A percentile compares a stretch with the other conserved stretches of the same genome.
Evolutionary conservation across 441 rosid species (phyloP).

Genomic region (Melastoma candidum): DNA sequence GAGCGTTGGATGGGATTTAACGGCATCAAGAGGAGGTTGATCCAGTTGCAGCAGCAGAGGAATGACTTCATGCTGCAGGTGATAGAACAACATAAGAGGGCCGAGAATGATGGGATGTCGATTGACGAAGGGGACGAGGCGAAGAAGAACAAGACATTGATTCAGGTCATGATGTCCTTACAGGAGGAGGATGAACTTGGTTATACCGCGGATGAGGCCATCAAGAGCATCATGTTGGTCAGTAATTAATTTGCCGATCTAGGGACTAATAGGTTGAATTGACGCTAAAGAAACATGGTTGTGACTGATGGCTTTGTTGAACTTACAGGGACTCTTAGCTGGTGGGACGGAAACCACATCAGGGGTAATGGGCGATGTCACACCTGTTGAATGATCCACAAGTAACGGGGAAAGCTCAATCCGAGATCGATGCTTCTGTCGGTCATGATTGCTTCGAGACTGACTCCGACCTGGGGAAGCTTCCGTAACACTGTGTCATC

Average conservation of each 20-base stretch:
- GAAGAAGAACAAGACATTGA: too few species aligned
- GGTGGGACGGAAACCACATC: constrained; percentile 12
- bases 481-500: too few species aligned
- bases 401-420: constrained; percentile 1
- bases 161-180: constrained; percentile 7
- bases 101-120: constrained; percentile 16
- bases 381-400: constrained; percentile 12
- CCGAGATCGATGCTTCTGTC: constrained; percentile 1
- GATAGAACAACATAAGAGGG: constrained; percentile 14
- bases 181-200: constrained; percentile 22
- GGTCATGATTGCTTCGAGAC: too few species aligned
- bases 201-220: constrained; percentile 13
- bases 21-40: constrained; percentile 22
- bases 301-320: too few species aligned
- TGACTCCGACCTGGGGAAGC: too few species aligned
- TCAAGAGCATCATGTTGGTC: constrained; percentile 25
- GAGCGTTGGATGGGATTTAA: constrained; percentile 17
- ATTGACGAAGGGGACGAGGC: too few species aligned
- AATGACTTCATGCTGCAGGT: constrained; percentile 20
- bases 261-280: too few species aligned
- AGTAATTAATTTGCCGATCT: background rate
- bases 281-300: too few species aligned
- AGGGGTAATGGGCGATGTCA: constrained; percentile 8
- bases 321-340: constrained; percentile 4
- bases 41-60: constrained; percentile 11